Base-by-base conservation (phyloP, 495 filamentous ascomycete species). In the Copromyces sp. region DNA sequence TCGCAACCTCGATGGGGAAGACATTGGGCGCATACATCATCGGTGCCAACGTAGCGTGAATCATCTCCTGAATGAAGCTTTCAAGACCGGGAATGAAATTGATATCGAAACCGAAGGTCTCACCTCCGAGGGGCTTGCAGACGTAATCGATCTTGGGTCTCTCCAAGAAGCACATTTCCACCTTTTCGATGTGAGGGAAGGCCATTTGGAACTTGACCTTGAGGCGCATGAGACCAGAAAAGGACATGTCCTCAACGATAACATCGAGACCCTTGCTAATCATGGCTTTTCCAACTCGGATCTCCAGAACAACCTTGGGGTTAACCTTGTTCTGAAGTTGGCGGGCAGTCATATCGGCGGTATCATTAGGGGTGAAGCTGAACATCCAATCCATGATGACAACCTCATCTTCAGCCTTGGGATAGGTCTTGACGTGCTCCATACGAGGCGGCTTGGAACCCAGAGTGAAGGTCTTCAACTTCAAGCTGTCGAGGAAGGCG, bases 321-420 rank as follows among this genome's bases (percentile, higher is more conserved):
- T 99, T 98, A 80, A 98, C 86, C 83, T 96, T 98, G 82, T 95
- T 92, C 83, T 93, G 95, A 75, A 96, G 80, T 78, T 99, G 95
- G 61, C 91, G 90, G 29, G 89, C 84, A 6, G 95, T 99, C 86
- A 99, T 86, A 82, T 99, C 95, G 73, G 91, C 89, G 11, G 87
- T 91, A 80, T 99, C 95, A 76, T 95, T 98, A 9, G 95, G 95
- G 0, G 92, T 98, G 82, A 99, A 99, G 83, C 94, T 98, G 82
- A 99, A 98, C 76, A 97, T 94, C 95, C 95, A 99, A 79, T 99
- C 95, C 96, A 98, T 99, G 71, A 98, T 87, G 53, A 99, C 92
- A 71, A 91, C 91, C 77, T 99, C 95, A 68, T 97, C 93, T 65
- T 97, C 93, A 14, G 93, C 92, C 82, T 97, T 98, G 37, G 95